Percentiles rank a stretch among this genome's conserved stretches.
Conservation (phyloP, 257 asterid genomes). For the Mentha longifolia region DNA sequence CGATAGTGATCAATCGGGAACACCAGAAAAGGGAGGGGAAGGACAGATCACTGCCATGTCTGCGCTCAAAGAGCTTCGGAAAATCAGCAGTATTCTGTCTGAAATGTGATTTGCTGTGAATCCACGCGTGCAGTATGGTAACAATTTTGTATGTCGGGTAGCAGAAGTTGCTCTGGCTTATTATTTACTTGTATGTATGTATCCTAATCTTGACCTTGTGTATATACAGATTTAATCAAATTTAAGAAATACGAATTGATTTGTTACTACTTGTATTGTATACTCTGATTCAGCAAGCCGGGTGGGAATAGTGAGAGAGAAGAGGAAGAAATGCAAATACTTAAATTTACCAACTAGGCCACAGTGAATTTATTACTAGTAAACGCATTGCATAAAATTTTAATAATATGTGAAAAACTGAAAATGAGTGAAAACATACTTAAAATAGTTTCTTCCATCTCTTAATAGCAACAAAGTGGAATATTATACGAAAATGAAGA, state of each 20-base stretch:
- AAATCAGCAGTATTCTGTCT: slow-evolving; percentile 76
- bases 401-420: too few species aligned
- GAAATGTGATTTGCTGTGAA: slow-evolving; percentile 67
- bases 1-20: slow-evolving; percentile 49
- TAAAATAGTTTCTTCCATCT: too few species aligned
- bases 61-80: slow-evolving; percentile 87
- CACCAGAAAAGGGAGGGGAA: slow-evolving; percentile 58
- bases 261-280: background rate
- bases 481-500: too few species aligned
- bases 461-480: too few species aligned
- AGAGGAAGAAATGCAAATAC: too few species aligned
- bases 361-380: too few species aligned
- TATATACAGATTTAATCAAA: slow-evolving; percentile 22
- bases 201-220: slow-evolving; percentile 11
- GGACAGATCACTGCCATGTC: slow-evolving; percentile 76
- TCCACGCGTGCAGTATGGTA: slow-evolving; percentile 26
- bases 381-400: too few species aligned
- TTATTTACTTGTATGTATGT: slow-evolving; percentile 3
- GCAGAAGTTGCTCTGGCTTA: slow-evolving; percentile 16
- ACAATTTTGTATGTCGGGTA: slow-evolving; percentile 12
- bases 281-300: too few species aligned
- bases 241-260: background rate
- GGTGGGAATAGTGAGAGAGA: too few species aligned
- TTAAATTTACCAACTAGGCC: too few species aligned
- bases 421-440: too few species aligned